Base-by-base conservation (phyloP, 345 rosid species). In the Corchorus capsularis region DNA sequence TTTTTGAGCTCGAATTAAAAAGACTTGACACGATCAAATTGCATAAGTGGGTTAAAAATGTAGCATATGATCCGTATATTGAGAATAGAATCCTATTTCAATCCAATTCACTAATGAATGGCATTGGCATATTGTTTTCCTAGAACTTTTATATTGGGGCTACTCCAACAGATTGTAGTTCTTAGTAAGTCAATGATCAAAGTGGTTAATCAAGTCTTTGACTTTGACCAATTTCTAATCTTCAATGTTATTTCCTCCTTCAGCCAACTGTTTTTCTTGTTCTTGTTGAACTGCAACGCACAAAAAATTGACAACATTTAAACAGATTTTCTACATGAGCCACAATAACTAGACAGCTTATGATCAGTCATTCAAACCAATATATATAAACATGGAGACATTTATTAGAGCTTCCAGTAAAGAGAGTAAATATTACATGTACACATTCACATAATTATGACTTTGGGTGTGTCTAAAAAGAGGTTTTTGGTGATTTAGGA, bases 381-480 rank as follows among this genome's bases (percentile, higher is more conserved):
- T 41, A 43, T n/a, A n/a, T n/a, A n/a, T 19, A 57, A 52, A 55
- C 19, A 56, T 22, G 19, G 11, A 6, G 32, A 22, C 61, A 8
- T 56, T 56, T 59, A 59, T 56, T 2, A 20, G 16, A 59, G 37
- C 63, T 22, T 59, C 63, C 63, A 27, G 12, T 32, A 12, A 6
- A 60, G 0, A 60, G 17, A 27, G 64, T 27, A 2, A 13, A 60
- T 12, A 11, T 57, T 47, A 69, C 98, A 94, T 93, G 86, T 91
- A 90, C 8, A 91, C 97, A 72, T 89, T 81, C 5, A 94, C 97
- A 55, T 94, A 91, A 64, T 64, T 73, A 45, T 79, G 81, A 52
- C 19, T 82, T 74, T 84, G 97, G 56, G 69, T 69, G 81, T 71
- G 77, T 3, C 49, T 27, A 41, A 63, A 72, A 4, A 73, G 72